These are phyloP conservation scores for Diversispora eburnea DNA, from an alignment of 192 early-diverging fungal genomes.

Conservation along the genomic window DNA sequence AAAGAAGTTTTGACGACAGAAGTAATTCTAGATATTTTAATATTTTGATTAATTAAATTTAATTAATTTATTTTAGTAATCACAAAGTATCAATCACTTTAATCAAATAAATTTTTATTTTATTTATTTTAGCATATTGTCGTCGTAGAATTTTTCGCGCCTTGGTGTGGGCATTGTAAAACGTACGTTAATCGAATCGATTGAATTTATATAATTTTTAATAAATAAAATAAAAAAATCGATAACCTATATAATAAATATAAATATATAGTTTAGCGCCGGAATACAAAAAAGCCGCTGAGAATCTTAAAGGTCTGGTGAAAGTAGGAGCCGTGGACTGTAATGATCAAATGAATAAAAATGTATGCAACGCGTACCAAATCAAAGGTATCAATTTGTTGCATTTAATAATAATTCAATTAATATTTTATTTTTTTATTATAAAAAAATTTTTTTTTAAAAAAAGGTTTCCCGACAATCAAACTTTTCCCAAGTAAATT, in stretches of 20 bases:
- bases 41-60: neutral
- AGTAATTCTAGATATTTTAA: constrained; percentile 37
- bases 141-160: constrained; percentile 92
- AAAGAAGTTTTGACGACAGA: constrained; percentile 64
- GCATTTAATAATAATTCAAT: neutral
- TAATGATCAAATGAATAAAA: constrained; percentile 75
- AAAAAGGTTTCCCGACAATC: constrained; percentile 78
- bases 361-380: constrained; percentile 71
- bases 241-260: neutral
- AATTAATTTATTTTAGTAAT: neutral
- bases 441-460: neutral
- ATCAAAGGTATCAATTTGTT: constrained; percentile 61
- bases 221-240: neutral
- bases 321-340: constrained; percentile 91
- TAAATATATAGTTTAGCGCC: constrained; percentile 58
- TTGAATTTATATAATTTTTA: neutral
- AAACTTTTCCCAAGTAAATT: constrained; percentile 65
- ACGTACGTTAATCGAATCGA: constrained; percentile 41
- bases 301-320: constrained; percentile 76
- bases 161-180: constrained; percentile 96
- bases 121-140: constrained; percentile 58
- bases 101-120: neutral
- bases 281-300: constrained; percentile 86
- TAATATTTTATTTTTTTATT: neutral
- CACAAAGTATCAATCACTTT: neutral